Evolutionary conservation across 129 eudicot genomes (phyloP), one percentile per base, ranked within the genome.

Genomic region (Tagetes patula): DNA sequence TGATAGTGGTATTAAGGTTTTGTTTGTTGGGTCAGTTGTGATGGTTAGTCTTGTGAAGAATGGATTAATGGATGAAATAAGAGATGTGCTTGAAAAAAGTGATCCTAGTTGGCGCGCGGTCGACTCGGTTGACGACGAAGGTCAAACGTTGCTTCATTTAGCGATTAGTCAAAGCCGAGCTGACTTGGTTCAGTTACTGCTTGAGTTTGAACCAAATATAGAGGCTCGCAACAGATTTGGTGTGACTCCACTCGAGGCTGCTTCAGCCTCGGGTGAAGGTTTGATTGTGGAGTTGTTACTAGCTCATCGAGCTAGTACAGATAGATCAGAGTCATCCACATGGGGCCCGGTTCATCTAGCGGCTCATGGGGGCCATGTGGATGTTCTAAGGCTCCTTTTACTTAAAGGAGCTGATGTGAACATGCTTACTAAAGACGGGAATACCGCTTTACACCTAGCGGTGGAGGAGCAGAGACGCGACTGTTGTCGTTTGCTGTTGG

Each of bases 311-410:
- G 97, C 95, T 6, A 84, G 9, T 38, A 79, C 80, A 0, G 89
- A 87, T 36, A 79, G 82, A 50, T 82, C 88, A 0, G 84, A 86
- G 31, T 47, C 76, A 34, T 87, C 95, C 39, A 31, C 79, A 3
- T 83, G 89, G 84, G 91, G 95, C 11, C 88, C 97, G 0, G 72
- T 91, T 32, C 97, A 91, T 67, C 83, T 84, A 0, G 91, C 95
- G 1, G 82, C 91, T 0, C 82, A 82, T 3, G 80, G 77, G 4
- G 97, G 95, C n/a, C 89, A 87, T 33, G 40, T 67, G 47, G 86
- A 87, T 33, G 86, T 87, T 49, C 11, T 91, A 30, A 82, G 83
- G 84, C 88, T 87, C 46, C 95, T 91, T 56, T 73, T 91, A 30
- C 85, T 84, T 0, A 84, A 77, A 65, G 87, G 94, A 0, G 87